Base-by-base conservation (phyloP, 192 early-diverging fungal genomes). In the Linnemannia zychae region DNA sequence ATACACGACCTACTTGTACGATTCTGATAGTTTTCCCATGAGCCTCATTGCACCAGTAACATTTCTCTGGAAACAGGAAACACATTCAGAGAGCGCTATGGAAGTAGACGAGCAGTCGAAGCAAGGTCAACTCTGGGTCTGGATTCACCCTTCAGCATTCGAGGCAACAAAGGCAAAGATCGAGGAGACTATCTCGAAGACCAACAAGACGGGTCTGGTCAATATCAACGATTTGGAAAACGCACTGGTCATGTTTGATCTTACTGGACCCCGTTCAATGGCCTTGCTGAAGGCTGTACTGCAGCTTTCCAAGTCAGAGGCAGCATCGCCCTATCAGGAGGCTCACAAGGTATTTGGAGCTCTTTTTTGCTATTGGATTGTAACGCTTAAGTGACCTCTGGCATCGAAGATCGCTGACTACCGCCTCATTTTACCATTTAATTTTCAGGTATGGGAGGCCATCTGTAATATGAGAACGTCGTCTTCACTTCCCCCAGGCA, bases 211-310 rank as follows among this genome's bases (percentile, higher is more conserved):
- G 22, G 36, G 80, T 18, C 16, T 66, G 40, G 72, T 86, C 52
- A 24, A 60, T 28, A 52, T 78, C 36, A 86, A 77, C 63, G 96
- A 92, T 79, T 81, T 90, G 67, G 93, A 84, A 46, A 71, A 84
- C 66, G 90, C 95, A 5, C 75, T 96, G 20, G 87, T 92, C 0
- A 89, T 91, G 60, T 98, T 99, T 88, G 95, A 98, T 80, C 91
- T 99, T 18, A 94, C 95, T 3, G 98, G 98, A 38, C 96, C 96
- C 22, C 90, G 95, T 13, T 91, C 96, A 46, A 95, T 95, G 22
- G 92, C 93, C 28, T 82, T 97, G 11, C 80, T 99, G 52, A 88
- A 91, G 47, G 87, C 95, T 1, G 85, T 95, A 18, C 84, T 99
- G 22, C 81, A 90, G 2, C 77, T 82, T 34, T 63, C 74, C n/a